Evolutionary conservation across 2,329 filamentous ascomycete species (phyloP).

Genomic region (Xylaria sp.): DNA sequence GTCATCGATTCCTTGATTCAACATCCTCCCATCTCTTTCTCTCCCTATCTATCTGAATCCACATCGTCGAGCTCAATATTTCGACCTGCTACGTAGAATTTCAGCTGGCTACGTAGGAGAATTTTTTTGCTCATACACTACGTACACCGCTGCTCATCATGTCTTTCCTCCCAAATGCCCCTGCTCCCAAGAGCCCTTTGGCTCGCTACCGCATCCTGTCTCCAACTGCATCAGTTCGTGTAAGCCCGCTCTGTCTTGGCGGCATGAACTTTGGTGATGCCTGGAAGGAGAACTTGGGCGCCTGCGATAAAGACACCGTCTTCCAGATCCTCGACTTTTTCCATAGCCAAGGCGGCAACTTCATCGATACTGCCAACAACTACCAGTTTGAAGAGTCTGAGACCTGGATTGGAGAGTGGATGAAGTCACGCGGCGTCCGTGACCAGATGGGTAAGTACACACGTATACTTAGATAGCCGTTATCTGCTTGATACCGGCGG

Average conservation of each 20-base stretch:
- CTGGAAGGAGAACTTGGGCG: conserved; percentile 70
- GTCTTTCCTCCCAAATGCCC: conserved; percentile 49
- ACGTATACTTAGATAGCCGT: too few relatives aligned
- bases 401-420: conserved; percentile 76
- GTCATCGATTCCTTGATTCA: background rate
- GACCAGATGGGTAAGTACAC: conserved; percentile 67
- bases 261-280: conserved; percentile 67
- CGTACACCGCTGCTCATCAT: conserved; percentile 33
- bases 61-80: background rate
- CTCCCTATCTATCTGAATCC: background rate
- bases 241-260: conserved; percentile 74
- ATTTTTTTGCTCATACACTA: background rate
- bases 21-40: background rate
- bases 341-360: conserved; percentile 73
- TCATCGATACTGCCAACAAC: conserved; percentile 77
- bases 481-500: background rate
- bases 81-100: background rate
- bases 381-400: conserved; percentile 74
- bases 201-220: conserved; percentile 74
- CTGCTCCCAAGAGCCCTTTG: conserved; percentile 68
- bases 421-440: conserved; percentile 70
- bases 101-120: background rate
- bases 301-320: conserved; percentile 70
- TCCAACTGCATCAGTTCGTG: conserved; percentile 71
- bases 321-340: conserved; percentile 75